Conservation (phyloP, 306 rosid species). For the Cicer bijugum region DNA sequence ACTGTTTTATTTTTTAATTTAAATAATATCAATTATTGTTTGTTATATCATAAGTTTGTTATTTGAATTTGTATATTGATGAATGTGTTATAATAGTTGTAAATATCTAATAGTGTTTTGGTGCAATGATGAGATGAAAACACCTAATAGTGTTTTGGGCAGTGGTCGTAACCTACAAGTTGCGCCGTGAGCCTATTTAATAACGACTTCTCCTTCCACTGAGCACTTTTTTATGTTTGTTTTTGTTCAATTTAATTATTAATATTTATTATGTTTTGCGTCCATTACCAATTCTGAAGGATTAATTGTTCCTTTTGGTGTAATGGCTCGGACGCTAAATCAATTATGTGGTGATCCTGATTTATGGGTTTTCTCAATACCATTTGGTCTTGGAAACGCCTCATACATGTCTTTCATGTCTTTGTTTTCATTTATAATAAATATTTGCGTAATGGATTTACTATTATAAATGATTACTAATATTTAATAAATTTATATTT, state of each 20-base stretch:
- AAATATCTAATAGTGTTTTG: slow-evolving; percentile 67
- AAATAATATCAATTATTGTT: not conserved
- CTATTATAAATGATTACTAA: too few species aligned
- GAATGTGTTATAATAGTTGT: not conserved
- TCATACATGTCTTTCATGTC: slow-evolving; percentile 25
- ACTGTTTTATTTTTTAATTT: too few species aligned
- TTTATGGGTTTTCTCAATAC: slow-evolving; percentile 58
- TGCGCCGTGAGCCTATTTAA: too few species aligned
- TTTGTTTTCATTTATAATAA: too few species aligned
- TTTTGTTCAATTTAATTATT: too few species aligned
- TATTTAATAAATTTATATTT: too few species aligned
- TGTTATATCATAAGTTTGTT: too few species aligned
- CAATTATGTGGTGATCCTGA: slow-evolving; percentile 75
- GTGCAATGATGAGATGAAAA: slow-evolving; percentile 76
- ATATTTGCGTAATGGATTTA: too few species aligned
- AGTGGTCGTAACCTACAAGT: slow-evolving; percentile 56
- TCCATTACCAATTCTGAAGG: slow-evolving; percentile 86
- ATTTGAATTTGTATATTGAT: not conserved
- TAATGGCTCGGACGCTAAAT: slow-evolving; percentile 91
- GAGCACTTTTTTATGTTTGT: too few species aligned
- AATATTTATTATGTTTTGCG: slow-evolving; percentile 35
- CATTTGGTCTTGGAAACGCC: slow-evolving; percentile 94
- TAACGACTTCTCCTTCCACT: too few species aligned
- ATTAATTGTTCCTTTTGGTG: slow-evolving; percentile 58
- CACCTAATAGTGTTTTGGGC: slow-evolving; percentile 76